These are phyloP conservation scores for Sequoiadendron giganteum DNA, from an alignment of 75 land plant species.

Conservation along the genomic window DNA sequence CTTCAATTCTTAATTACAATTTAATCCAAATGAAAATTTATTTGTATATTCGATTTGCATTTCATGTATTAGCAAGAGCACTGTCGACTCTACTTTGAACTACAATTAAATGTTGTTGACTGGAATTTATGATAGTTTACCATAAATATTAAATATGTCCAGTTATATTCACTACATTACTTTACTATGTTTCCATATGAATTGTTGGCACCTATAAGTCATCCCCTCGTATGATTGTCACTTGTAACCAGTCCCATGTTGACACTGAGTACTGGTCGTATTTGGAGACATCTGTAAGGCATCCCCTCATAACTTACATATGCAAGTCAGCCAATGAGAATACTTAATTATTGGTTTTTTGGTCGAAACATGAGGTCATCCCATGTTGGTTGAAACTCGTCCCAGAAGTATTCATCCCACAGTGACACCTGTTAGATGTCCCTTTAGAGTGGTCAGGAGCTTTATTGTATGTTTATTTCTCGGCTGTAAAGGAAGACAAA, in stretches of 20 bases:
- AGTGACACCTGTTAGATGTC: background rate
- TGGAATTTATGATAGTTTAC: background rate
- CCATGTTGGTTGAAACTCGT: background rate
- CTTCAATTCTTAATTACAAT: background rate
- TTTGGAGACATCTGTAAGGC: background rate
- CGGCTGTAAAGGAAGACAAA: background rate
- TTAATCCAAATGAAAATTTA: background rate
- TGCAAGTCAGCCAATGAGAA: background rate
- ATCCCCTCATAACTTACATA: background rate
- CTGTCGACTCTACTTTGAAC: background rate
- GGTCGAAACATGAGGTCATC: no score
- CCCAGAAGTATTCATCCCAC: background rate
- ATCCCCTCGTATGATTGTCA: background rate
- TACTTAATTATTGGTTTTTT: background rate
- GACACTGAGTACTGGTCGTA: background rate
- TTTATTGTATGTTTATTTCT: background rate
- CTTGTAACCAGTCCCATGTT: background rate
- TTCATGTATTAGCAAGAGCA: background rate
- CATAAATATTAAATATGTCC: background rate
- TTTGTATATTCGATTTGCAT: background rate
- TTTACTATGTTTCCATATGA: background rate
- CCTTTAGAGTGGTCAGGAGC: background rate
- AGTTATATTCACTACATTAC: background rate
- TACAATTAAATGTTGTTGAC: background rate
- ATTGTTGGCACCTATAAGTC: background rate